Conservation (phyloP, 2,329 filamentous ascomycete genomes). For the Monilinia laxa region DNA sequence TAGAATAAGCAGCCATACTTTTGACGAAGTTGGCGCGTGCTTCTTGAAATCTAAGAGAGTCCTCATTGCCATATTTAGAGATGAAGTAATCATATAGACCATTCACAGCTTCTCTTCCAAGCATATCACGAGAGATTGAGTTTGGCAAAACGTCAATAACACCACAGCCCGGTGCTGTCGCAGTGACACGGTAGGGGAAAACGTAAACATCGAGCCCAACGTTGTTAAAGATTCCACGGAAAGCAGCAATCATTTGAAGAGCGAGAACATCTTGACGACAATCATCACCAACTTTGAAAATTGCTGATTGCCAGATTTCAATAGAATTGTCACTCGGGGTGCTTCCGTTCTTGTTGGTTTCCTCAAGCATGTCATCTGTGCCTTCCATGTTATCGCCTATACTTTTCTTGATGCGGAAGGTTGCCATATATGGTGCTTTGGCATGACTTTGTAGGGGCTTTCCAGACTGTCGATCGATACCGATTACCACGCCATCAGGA, state of each 20-base stretch:
- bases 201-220: conserved; percentile 96
- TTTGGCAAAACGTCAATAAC: conserved; percentile 98
- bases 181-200: conserved; percentile 94
- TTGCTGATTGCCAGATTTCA: conserved; percentile 98
- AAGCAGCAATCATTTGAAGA: conserved; percentile 95
- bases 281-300: conserved; percentile 99
- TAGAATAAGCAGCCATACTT: conserved; percentile 96
- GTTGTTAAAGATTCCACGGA: conserved; percentile 93
- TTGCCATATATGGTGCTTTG: conserved; percentile 98
- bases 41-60: conserved; percentile 91
- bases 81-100: conserved; percentile 98
- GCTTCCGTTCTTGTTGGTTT: conserved; percentile 45
- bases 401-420: conserved; percentile 91
- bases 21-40: conserved; percentile 98
- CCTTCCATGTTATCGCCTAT: conserved; percentile 54
- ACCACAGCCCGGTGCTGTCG: conserved; percentile 93
- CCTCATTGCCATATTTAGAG: conserved; percentile 94
- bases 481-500: conserved; percentile 93
- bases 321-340: conserved; percentile 57
- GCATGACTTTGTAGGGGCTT: conserved; percentile 97
- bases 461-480: conserved; percentile 95
- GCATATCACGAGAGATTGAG: conserved; percentile 97
- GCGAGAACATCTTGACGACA: conserved; percentile 96
- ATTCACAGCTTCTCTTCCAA: conserved; percentile 96
- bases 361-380: conserved; percentile 52